phyloP scores from a whole-genome alignment of 805 yeast genomes.

The Candida krabiensis region DNA sequence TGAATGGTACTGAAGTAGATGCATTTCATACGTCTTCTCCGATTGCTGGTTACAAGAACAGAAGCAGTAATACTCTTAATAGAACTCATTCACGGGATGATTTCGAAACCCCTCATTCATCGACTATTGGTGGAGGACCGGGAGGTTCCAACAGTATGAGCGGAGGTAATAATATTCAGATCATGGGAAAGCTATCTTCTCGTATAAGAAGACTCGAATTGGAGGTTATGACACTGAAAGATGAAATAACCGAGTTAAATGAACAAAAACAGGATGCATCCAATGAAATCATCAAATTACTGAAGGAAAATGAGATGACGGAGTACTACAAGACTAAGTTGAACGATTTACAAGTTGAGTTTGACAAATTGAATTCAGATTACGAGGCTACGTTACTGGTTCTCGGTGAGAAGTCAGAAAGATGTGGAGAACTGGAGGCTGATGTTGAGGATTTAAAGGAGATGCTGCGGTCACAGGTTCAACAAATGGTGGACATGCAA shows the following conservation, averaged over 20 bases:
- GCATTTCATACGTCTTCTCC: conserved; percentile 20
- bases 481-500: conserved; percentile 75
- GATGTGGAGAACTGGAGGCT: conserved; percentile 78
- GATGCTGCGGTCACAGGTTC: conserved; percentile 78
- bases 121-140: conserved; percentile 22
- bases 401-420: conserved; percentile 86
- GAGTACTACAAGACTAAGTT: conserved; percentile 30
- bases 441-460: conserved; percentile 90
- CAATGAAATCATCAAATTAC: conserved; percentile 59
- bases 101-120: conserved; percentile 22
- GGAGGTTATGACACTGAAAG: conserved; percentile 65
- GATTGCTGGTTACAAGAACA: conserved; percentile 9
- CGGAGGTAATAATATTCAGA: conserved; percentile 46
- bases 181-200: conserved; percentile 72
- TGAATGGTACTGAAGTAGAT: conserved; percentile 15
- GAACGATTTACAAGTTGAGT: conserved; percentile 20
- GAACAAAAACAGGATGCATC: conserved; percentile 66
- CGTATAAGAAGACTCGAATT: conserved; percentile 78
- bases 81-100: conserved; percentile 20
- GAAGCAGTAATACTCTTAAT: conserved; percentile 11
- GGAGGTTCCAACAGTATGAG: conserved; percentile 14
- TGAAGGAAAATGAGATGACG: conserved; percentile 55
- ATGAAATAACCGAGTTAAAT: conserved; percentile 54
- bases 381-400: conserved; percentile 58
- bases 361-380: conserved; percentile 16